Evolutionary conservation across 345 rosid genomes (phyloP).

Genomic region (Aquilaria malaccensis): DNA sequence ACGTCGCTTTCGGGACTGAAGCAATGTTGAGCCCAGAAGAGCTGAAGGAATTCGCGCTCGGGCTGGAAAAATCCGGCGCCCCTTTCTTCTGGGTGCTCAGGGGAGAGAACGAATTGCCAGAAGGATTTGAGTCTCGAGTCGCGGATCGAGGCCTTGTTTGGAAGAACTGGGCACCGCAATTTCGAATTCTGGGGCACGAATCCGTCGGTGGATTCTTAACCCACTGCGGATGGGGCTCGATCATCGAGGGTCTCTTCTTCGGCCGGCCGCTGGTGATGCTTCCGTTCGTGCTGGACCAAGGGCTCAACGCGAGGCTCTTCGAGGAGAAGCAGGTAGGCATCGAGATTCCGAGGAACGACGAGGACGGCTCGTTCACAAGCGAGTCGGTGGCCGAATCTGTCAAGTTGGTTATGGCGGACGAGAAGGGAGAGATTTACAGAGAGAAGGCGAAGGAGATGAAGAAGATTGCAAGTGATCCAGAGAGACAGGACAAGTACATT

Average conservation of each 20-base stretch:
- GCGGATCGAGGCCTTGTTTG: conserved; percentile 22
- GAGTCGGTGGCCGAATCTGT: conserved; percentile 32
- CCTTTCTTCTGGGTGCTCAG: conserved; percentile 43
- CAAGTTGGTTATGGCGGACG: conserved; percentile 25
- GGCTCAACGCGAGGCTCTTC: conserved; percentile 33
- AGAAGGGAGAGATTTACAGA: conserved; percentile 18
- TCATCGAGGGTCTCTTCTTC: conserved; percentile 31
- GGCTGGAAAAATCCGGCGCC: conserved; percentile 34
- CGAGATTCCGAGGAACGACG: conserved; percentile 26
- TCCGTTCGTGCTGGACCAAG: conserved; percentile 37
- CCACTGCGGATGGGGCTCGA: conserved; percentile 40
- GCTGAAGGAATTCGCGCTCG: conserved; percentile 30
- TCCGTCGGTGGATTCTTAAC: conserved; percentile 38
- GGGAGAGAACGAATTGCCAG: conserved; percentile 13
- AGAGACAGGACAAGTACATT: conserved; percentile 10
- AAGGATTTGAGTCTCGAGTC: conserved; percentile 25
- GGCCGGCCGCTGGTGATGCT: conserved; percentile 29
- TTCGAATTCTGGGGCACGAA: conserved; percentile 27
- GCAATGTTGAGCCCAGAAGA: conserved; percentile 23
- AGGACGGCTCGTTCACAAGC: conserved; percentile 32
- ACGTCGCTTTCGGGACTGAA: conserved; percentile 46
- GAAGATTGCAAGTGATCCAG: conserved; percentile 13
- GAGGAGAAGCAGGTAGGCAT: conserved; percentile 29
- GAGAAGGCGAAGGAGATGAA: conserved; percentile 19
- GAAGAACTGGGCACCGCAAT: conserved; percentile 32